Evolutionary conservation across 1,284 basidiomycete species (phyloP).

Genomic region (Leccinum fuscescens): DNA sequence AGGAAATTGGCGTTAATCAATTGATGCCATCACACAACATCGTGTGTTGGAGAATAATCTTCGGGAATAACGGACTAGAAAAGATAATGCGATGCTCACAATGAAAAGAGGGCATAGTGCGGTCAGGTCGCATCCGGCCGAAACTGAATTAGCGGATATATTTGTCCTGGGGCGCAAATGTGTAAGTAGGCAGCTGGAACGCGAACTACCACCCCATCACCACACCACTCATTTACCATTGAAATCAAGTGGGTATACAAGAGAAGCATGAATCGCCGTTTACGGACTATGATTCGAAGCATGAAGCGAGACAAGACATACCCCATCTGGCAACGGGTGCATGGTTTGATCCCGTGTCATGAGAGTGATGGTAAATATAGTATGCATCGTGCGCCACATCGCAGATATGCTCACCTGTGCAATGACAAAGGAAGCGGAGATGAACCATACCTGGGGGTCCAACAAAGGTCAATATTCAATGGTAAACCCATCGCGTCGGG

Average conservation of each 20-base stretch:
- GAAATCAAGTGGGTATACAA: not conserved
- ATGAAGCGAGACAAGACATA: slow-evolving; percentile 15
- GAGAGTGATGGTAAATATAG: not conserved
- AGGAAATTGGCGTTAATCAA: slow-evolving; percentile 2
- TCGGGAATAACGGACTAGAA: not conserved
- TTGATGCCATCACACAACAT: not conserved
- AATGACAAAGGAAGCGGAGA: slow-evolving; percentile 71
- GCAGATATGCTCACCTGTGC: slow-evolving; percentile 49
- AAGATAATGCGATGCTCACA: slow-evolving; percentile 36
- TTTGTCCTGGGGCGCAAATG: slow-evolving; percentile 51
- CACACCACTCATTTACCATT: not conserved
- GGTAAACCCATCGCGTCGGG: not conserved
- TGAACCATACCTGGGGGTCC: slow-evolving; percentile 61
- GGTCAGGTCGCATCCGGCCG: slow-evolving; percentile 83
- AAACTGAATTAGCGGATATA: slow-evolving; percentile 83
- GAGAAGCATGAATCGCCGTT: slow-evolving; percentile 24
- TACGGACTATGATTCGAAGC: slow-evolving; percentile 1
- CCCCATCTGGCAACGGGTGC: slow-evolving; percentile 24
- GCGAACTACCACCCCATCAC: slow-evolving; percentile 7
- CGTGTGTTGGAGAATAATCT: not conserved
- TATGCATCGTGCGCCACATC: slow-evolving; percentile 18
- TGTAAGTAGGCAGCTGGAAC: not conserved
- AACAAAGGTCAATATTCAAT: not conserved
- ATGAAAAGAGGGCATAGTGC: slow-evolving; percentile 79
- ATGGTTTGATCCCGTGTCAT: slow-evolving; percentile 1